These are phyloP conservation scores for Cryphonectria carpinicola DNA, from an alignment of 2,329 filamentous ascomycete species.

Conservation along the genomic window DNA sequence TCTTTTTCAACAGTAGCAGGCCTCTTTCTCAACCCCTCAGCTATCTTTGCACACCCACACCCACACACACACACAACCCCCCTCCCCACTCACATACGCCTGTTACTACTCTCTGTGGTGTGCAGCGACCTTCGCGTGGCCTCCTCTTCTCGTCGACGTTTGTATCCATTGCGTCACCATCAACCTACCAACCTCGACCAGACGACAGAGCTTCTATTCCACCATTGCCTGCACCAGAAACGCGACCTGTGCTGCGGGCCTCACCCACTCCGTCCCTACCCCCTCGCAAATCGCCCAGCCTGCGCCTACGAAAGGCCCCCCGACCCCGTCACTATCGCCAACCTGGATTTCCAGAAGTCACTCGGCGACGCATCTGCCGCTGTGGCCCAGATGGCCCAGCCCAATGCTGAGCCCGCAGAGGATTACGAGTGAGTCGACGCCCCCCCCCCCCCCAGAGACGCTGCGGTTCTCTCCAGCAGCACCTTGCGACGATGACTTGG, in stretches of 20 bases:
- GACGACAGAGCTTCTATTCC: background rate
- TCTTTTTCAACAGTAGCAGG: background rate
- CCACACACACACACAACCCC: background rate
- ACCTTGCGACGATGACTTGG: background rate
- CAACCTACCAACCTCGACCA: background rate
- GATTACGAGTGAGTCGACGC: conserved; percentile 65
- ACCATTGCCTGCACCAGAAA: background rate
- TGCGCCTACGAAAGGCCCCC: conserved; percentile 29
- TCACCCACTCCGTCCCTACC: background rate
- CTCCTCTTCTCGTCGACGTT: background rate
- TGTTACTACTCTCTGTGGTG: background rate
- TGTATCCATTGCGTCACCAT: conserved; percentile 17
- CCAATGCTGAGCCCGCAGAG: conserved; percentile 64
- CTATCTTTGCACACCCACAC: background rate
- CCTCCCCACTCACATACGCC: background rate
- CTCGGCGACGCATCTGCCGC: conserved; percentile 67
- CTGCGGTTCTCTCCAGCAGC: background rate
- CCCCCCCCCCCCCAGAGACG: background rate
- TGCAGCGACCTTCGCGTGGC: conserved; percentile 1
- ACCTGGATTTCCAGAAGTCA: conserved; percentile 65
- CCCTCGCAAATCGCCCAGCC: conserved; percentile 10
- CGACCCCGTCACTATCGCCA: conserved; percentile 46
- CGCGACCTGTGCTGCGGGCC: background rate
- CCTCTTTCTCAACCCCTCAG: background rate
- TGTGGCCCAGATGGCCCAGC: conserved; percentile 73